Base-by-base conservation (phyloP, 345 rosid genomes). In the Boechera stricta region DNA sequence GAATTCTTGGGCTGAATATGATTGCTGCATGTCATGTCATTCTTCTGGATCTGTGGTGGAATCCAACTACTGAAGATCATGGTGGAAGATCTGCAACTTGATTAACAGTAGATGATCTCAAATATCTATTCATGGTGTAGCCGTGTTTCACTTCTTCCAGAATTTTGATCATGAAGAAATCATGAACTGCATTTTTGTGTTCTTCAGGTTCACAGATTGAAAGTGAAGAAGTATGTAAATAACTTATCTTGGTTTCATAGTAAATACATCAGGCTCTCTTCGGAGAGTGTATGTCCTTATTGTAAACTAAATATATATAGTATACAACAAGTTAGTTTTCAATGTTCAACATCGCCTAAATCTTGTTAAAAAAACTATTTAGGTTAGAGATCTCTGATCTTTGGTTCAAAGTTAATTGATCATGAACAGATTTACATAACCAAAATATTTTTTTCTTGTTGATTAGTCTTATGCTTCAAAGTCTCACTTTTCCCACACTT, bases 1-100 rank as follows among this genome's bases (percentile, higher is more conserved):
- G 98, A 78, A 94, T 90, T 70, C 92, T 94, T 39, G 98, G 98
- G 71, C 85, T 94, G 82, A 94, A 94, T 71, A 94, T 94, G 98
- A 95, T 90, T 24, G 95, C 98, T 74, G 98, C 98, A 48, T 87
- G 87, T 73, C 98, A 92, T 82, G 98, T 94, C 69, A 87, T 94
- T 76, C 91, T 94, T 80, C 80, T 94, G 76, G 98, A 94, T 78
- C 95, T 89, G 42, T 94, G 98, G 98, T 94, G 98, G 98, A 94
- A 94, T 83, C 98, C 98, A 69, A 88, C 97, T 44, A 77, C 81
- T 21, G 98, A 94, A 82, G 99, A 94, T 71, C 87, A 85, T 39
- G 85, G 86, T 11, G 98, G 97, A 71, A 76, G 87, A 59, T 69
- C 92, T n/a, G 88, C 89, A 28, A 75, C 91, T 78, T 87, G 97